These are phyloP conservation scores for Rhodomyrtus tomentosa DNA, from an alignment of 345 rosid genomes.

Conservation along the genomic window DNA sequence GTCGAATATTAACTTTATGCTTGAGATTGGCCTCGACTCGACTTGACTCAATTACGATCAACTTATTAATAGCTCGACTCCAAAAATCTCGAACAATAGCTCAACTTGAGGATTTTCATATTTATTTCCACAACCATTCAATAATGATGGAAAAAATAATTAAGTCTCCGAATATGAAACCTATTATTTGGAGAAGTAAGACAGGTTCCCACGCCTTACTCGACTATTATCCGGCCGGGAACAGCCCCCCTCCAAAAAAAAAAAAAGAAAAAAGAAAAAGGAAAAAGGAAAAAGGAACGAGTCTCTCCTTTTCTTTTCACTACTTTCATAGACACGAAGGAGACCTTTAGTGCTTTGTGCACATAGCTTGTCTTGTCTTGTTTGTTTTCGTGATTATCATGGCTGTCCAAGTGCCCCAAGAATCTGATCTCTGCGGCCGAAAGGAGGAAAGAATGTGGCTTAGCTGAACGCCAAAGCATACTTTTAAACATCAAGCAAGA, in stretches of 20 bases:
- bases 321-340: neutral
- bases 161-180: neutral
- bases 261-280: neutral
- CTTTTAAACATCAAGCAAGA: neutral
- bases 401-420: neutral
- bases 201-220: neutral
- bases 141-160: neutral
- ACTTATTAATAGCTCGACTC: neutral
- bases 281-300: neutral
- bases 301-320: neutral
- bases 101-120: neutral
- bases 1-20: neutral
- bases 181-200: neutral
- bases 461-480: neutral
- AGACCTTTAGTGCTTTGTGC: neutral
- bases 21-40: neutral
- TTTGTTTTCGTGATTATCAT: neutral
- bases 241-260: too few species aligned
- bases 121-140: neutral
- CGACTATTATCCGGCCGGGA: rapidly evolving
- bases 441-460: neutral
- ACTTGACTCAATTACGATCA: neutral
- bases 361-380: neutral
- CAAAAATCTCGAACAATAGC: neutral
- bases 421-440: neutral